Evolutionary conservation across 352 stramenopile genomes (phyloP), one percentile per base, ranked within the genome.

Genomic region (Globisporangium paddicum): DNA sequence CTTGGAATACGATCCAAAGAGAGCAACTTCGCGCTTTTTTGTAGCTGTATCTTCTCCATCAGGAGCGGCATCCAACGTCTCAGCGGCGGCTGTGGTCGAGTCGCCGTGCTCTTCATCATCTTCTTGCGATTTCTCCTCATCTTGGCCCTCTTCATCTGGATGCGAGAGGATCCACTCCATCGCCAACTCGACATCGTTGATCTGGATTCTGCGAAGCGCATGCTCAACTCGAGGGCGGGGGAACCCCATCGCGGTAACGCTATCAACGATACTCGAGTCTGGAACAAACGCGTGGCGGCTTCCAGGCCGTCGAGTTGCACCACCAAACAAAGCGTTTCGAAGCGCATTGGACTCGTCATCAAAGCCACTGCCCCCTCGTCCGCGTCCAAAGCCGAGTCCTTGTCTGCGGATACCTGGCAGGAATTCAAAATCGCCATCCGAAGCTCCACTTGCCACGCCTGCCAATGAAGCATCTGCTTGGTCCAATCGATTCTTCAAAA

Each of bases 161-260:
- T 98, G 87, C 6, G 84, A 79, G 19, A 99, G 59, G 28, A 98
- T 90, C 81, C 96, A 98, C 63, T 99, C 96, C 94, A 98, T 98
- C 1, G 90, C 96, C 38, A 98, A 65, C 63, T 98, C 95, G 3
- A 98, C 75, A 52, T 95, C 82, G 57, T 98, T 98, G 13, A 90
- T 77, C 68, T 92, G 76, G 30, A 93, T 86, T 34, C 80, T 78
- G 37, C 95, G 89, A 30, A 99, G 71, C 10, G 95, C 95, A 68
- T 88, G 84, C 57, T 97, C 72, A 11, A 98, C 90, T 54, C 96
- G 86, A 38, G 90, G 66, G 21, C 93, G 79, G 18, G 67, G 69
- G 60, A 99, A 99, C 18, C 96, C 96, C 96, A 99, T 99, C 10
- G 96, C 95, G 19, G 86, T 81, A 16, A 99, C 75, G 35, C 77